Evolutionary conservation across 2,329 filamentous ascomycete species (phyloP), one percentile per base, ranked within the genome.

Genomic region (Pestalotiopsis sp.): DNA sequence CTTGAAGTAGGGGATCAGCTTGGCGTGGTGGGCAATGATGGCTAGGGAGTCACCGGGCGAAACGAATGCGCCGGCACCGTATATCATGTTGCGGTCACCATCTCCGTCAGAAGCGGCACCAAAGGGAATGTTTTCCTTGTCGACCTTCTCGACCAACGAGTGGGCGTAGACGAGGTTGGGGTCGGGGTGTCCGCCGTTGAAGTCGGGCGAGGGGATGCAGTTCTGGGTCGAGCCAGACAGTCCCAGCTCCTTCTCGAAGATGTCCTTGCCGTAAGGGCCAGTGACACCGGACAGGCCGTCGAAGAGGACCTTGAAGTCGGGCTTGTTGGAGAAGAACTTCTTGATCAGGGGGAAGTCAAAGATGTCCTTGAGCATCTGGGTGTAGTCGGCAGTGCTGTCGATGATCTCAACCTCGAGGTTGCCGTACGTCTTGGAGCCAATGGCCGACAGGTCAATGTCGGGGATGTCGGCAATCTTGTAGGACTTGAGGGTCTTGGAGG

Each of bases 41-140:
- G 96, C 96, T 77, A 99, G 87, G 77, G 94, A 97, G 86, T 99
- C 96, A 78, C 96, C 96, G 7, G 96, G 96, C 7, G 95, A 98
- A 71, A 99, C 96, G 78, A 99, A 99, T 59, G 92, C 91, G 77
- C 97, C 95, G 73, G 95, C 95, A 71, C 96, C 96, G 83, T 99
- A 99, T 79, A 99, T 99, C 96, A 99, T 99, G 90, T 99, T 99
- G 76, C 96, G 93, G 86, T 99, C 96, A 77, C 96, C 96, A 77
- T 99, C 96, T 75, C 96, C 96, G 75, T 99, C 96, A 72, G 93
- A 97, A 62, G 96, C 96, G 69, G 96, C 96, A 78, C 96, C 96
- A 76, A 99, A 99, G 78, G 97, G 96, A 73, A 99, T 94, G 69
- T 90, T 89, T 76, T 93, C 91, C 85, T 93, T 93, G 82, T 99